Base-by-base conservation (phyloP, 1,139 yeast genomes). In the Kluyveromyces sp. region DNA sequence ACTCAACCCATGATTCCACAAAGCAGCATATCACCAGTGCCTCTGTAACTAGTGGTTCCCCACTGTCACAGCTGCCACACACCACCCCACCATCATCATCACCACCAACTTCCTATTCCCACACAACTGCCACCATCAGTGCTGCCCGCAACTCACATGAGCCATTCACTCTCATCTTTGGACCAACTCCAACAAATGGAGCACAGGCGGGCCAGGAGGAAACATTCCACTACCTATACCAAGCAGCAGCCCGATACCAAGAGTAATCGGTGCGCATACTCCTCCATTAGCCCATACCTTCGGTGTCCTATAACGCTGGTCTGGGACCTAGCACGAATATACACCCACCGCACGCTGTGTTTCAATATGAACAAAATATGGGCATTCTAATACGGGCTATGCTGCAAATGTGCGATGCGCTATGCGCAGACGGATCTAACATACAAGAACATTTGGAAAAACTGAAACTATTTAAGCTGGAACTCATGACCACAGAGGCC, bases 91-190 rank as follows among this genome's bases (percentile, higher is more conserved):
- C 52, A 52, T 34, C 42, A 41, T 21, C 50, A 26, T 27, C 52
- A 42, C 30, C 47, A 49, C 41, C 56, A 44, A 41, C 49, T 40
- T 33, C n/a, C 47, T 37, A 7, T 34, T 41, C 21, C 50, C 31
- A 25, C 42, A 37, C 26, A 45, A 33, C 25, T 45, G 29, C 7
- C 48, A 35, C 15, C 43, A 44, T 29, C 43, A 34, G 15, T 41
- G 34, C 28, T 31, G 40, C n/a, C 46, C 32, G 27, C 36, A 28
- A 7, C 8, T 10, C 37, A 39, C 3, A 27, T 42, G 6, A 29
- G 26, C 6, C 34, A 36, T 5, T 42, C 37, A 3, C 34, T 26
- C 3, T 7, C 41, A n/a, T 21, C 42, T 5, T 15, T 7, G 21
- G 40, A 21, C 39, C 43, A 8, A 27, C 39, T 7, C 27, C 47